These are phyloP conservation scores for Ustilago loliicola DNA, from an alignment of 1,284 basidiomycete genomes.

Conservation along the genomic window DNA sequence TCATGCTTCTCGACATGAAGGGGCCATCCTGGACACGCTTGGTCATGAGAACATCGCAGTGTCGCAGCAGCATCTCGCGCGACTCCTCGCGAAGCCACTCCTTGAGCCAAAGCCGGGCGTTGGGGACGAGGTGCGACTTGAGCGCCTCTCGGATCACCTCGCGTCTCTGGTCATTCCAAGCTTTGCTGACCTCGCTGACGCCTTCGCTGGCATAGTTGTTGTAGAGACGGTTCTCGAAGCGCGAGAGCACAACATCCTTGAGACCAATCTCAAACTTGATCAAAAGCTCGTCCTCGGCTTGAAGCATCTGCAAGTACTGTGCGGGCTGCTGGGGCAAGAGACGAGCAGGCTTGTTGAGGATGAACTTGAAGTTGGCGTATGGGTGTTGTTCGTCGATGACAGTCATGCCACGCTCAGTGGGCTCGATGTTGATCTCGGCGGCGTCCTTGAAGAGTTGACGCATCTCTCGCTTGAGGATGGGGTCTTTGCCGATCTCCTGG, in stretches of 20 bases:
- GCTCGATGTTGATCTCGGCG: slow-evolving; percentile 84
- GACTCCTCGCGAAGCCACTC: slow-evolving; percentile 91
- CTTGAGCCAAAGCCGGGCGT: slow-evolving; percentile 85
- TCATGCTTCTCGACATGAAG: slow-evolving; percentile 74
- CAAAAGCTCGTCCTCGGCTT: slow-evolving; percentile 88
- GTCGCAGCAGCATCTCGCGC: slow-evolving; percentile 76
- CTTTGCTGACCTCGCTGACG: slow-evolving; percentile 84
- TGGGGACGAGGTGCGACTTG: slow-evolving; percentile 83
- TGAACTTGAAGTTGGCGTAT: slow-evolving; percentile 96
- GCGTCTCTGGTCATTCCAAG: slow-evolving; percentile 92
- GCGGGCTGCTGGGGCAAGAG: slow-evolving; percentile 75
- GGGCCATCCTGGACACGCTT: slow-evolving; percentile 76
- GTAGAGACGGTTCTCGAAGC: slow-evolving; percentile 73
- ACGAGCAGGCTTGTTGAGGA: slow-evolving; percentile 83
- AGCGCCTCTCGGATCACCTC: slow-evolving; percentile 84
- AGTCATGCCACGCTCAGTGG: slow-evolving; percentile 89
- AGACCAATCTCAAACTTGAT: slow-evolving; percentile 83
- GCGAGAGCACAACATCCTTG: slow-evolving; percentile 49
- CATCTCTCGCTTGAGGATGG: slow-evolving; percentile 84
- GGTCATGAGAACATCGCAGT: slow-evolving; percentile 58
- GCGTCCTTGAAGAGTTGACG: slow-evolving; percentile 82
- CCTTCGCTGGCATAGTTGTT: slow-evolving; percentile 88
- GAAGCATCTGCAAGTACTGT: slow-evolving; percentile 91
- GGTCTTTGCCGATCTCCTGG: slow-evolving; percentile 93
- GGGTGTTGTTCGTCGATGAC: slow-evolving; percentile 92